Base-by-base conservation (phyloP, 139 green algal genomes). In the Diplosphaera chodatii region DNA sequence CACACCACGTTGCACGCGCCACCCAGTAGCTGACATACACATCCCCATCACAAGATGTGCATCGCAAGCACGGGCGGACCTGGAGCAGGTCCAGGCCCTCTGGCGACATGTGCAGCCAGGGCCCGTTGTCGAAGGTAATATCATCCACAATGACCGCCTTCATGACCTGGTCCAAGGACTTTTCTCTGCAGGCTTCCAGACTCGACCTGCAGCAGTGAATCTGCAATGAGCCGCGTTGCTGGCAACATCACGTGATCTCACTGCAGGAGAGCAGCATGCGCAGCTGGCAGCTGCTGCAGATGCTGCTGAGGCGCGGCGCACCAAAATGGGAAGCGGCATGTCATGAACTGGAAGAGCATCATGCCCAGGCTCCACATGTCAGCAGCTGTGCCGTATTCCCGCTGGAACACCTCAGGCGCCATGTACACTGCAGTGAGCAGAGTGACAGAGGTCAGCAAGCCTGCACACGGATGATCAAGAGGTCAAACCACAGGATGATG, bases 341-440 rank as follows among this genome's bases (percentile, higher is more conserved):
- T 81, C 27, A 91, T 78, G 62, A 89, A 75, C 72, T 87, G 77
- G 77, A 81, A 86, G 68, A 85, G 21, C 69, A 89, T 85, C 55
- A 89, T 84, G 31, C 78, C 78, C 55, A 88, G 70, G 31, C 81
- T 84, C 86, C 89, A 94, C 56, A 94, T 71, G 70, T 94, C 88
- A 28, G 85, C 84, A 15, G 72, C 70, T 20, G 80, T 73, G 16
- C 80, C 78, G 67, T 85, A 90, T 22, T 77, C 73, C 32, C 70
- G 63, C 63, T 75, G 69, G 41, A 86, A 83, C 59, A 93, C 81
- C 74, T 94, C 88, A 15, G 59, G 59, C 28, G 74, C 83, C 77
- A 88, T 89, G 78, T 86, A 93, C 20, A 91, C 69, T 32, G 48
- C 48, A 59, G 48, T 18, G 13, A 48, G 25, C 13, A 23, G 48